Evolutionary conservation across 2,329 filamentous ascomycete species (phyloP).

Genomic region (Bisporella sp.): DNA sequence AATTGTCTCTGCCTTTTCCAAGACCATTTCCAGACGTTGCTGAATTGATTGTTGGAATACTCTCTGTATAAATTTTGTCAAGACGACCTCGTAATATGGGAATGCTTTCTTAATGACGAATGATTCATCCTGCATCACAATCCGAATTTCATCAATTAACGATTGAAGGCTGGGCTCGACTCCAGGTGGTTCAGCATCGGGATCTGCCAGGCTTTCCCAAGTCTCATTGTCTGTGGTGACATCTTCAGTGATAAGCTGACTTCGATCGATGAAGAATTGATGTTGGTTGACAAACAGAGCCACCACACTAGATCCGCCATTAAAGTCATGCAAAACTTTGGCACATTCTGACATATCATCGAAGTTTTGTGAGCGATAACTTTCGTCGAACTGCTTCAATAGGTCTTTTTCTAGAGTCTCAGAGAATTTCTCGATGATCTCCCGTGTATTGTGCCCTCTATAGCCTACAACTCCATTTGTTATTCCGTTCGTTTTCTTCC

Average conservation of each 20-base stretch:
- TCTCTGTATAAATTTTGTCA: conserved; percentile 87
- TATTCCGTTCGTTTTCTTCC: conserved; percentile 44
- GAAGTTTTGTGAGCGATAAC: conserved; percentile 90
- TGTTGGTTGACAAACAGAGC: conserved; percentile 97
- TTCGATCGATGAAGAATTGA: conserved; percentile 96
- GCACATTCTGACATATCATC: conserved; percentile 98
- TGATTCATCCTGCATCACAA: conserved; percentile 95
- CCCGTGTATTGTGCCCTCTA: conserved; percentile 59
- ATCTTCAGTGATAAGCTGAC: conserved; percentile 76
- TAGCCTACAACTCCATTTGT: conserved; percentile 34
- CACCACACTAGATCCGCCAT: conserved; percentile 90
- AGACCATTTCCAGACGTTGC: conserved; percentile 87
- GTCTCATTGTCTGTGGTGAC: conserved; percentile 49
- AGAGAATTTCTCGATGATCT: conserved; percentile 93
- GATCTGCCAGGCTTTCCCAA: conserved; percentile 91
- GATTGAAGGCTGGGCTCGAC: conserved; percentile 91
- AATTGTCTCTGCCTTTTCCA: conserved; percentile 88
- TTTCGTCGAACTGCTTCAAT: conserved; percentile 93
- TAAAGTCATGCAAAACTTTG: conserved; percentile 90
- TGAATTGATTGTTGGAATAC: conserved; percentile 98
- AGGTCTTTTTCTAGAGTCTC: conserved; percentile 94
- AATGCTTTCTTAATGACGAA: conserved; percentile 95
- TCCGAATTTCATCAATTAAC: conserved; percentile 85
- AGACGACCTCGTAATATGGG: conserved; percentile 89
- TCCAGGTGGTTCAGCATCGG: conserved; percentile 83